Evolutionary conservation across 1,284 basidiomycete species (phyloP), one percentile per base, ranked within the genome.

Genomic region (Rhodofomes roseus): DNA sequence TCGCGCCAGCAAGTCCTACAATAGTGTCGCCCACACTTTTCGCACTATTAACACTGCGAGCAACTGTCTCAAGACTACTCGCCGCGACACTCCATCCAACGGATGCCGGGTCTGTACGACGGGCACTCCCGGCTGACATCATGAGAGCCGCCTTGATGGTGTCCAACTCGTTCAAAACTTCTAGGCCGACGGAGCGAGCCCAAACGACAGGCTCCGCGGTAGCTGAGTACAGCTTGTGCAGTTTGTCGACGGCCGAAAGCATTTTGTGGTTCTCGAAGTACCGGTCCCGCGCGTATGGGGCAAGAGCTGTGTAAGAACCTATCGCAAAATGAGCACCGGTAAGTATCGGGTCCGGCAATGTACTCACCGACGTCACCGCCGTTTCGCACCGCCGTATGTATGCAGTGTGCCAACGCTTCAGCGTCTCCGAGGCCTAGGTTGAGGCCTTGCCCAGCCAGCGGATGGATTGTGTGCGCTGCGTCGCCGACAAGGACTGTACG

Each of bases 381-480:
- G 7, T 79, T 72, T 18, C 68, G 63, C 34, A 90, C 68, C 0
- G 87, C 80, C 6, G 77, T 67, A 31, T 85, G 75, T 44, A 96
- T 84, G 63, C 84, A 86, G 39, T 79, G 76, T 1, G 85, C 78
- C 22, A 96, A 81, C 56, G 82, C 82, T 66, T 89, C 81, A 0
- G 89, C 93, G 70, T 99, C 96, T 1, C 82, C 91, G 18, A 99
- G 77, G 20, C 96, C 97, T 67, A 96, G 79, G 72, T 99, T 99
- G 44, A 99, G 78, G 0, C 96, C 97, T 71, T 99, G 97, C 1
- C 97, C 97, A 0, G 96, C 96, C n/a, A 99, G 84, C 0, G 97
- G 97, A 70, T 99, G 97, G 4, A 95, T 83, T 0, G 93, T 93
- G 70, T 99, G 97, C 16, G 96, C 96, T 1, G 97, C 96, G 74